Evolutionary conservation across 2,329 filamentous ascomycete genomes (phyloP).

Genomic region (Dactylellina parvicollis): DNA sequence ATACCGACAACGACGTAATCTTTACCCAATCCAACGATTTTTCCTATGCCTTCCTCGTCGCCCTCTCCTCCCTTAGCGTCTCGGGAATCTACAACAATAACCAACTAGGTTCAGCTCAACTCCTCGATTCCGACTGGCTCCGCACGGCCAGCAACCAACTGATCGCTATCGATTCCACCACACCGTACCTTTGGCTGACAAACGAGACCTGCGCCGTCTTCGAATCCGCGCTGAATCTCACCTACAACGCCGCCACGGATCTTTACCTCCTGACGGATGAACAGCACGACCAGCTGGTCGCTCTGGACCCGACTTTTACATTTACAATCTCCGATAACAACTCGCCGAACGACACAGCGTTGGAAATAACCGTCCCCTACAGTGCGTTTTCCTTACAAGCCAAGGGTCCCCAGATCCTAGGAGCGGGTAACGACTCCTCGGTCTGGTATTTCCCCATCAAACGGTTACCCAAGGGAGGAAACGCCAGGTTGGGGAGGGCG

Average conservation of each 20-base stretch:
- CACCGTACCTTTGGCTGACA: constrained; percentile 42
- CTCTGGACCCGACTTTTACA: constrained; percentile 29
- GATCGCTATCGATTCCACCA: constrained; percentile 43
- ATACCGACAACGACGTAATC: constrained; percentile 32
- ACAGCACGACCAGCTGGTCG: constrained; percentile 24
- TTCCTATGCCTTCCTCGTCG: constrained; percentile 23
- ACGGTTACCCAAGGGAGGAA: constrained; percentile 22
- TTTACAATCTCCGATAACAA: constrained; percentile 36
- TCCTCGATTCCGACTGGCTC: constrained; percentile 26
- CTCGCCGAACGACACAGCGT: constrained; percentile 11
- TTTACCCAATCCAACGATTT: constrained; percentile 41
- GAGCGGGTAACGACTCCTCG: constrained; percentile 10
- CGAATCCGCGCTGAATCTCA: constrained; percentile 32
- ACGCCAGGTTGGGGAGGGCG: constrained; percentile 22
- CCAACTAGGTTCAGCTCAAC: constrained; percentile 29
- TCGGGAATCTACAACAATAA: constrained; percentile 36
- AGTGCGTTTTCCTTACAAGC: constrained; percentile 46
- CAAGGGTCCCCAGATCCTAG: constrained; percentile 13
- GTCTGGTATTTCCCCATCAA: constrained; percentile 50
- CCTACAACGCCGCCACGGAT: constrained; percentile 13
- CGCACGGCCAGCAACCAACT: constrained; percentile 1
- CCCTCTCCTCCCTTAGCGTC: constrained; percentile 34
- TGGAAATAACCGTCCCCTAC: constrained; percentile 33
- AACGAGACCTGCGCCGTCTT: constrained; percentile 38
- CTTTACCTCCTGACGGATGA: constrained; percentile 40